phyloP scores from a whole-genome alignment of 306 rosid genomes.

The Medicago arabica region DNA sequence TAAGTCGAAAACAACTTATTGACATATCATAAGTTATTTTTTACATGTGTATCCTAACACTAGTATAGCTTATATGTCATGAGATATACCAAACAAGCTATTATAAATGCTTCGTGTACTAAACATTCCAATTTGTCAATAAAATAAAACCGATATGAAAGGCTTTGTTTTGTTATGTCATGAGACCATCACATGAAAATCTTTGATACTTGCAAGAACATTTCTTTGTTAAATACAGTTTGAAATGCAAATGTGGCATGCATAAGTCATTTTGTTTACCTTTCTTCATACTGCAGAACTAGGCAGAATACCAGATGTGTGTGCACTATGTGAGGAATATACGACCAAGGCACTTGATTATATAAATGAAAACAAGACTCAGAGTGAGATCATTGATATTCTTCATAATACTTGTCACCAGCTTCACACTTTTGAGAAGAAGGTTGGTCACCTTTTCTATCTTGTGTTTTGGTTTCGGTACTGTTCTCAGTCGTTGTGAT shows the following conservation, averaged over 20 bases:
- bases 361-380: slow-evolving; percentile 70
- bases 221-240: slow-evolving; percentile 1
- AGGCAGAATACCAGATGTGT: slow-evolving; percentile 52
- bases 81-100: no score
- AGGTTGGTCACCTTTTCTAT: slow-evolving; percentile 52
- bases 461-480: slow-evolving; percentile 7
- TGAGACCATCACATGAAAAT: neutral
- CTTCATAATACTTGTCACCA: slow-evolving; percentile 62
- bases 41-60: no score
- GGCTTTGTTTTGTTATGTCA: no score
- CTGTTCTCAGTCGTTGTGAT: neutral
- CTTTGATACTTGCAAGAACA: neutral
- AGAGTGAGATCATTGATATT: slow-evolving; percentile 60
- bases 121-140: no score
- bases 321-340: slow-evolving; percentile 81
- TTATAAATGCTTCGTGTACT: no score
- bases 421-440: slow-evolving; percentile 48
- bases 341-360: slow-evolving; percentile 69
- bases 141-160: no score
- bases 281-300: slow-evolving; percentile 48
- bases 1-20: neutral
- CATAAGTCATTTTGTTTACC: slow-evolving; percentile 3
- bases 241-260: slow-evolving; percentile 7
- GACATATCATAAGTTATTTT: neutral
- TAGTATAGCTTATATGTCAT: no score